Percentiles rank a stretch among this genome's conserved stretches.
These are phyloP conservation scores for Trichoderma hamatum DNA, from an alignment of 2,329 filamentous ascomycete genomes.

Conservation along the genomic window DNA sequence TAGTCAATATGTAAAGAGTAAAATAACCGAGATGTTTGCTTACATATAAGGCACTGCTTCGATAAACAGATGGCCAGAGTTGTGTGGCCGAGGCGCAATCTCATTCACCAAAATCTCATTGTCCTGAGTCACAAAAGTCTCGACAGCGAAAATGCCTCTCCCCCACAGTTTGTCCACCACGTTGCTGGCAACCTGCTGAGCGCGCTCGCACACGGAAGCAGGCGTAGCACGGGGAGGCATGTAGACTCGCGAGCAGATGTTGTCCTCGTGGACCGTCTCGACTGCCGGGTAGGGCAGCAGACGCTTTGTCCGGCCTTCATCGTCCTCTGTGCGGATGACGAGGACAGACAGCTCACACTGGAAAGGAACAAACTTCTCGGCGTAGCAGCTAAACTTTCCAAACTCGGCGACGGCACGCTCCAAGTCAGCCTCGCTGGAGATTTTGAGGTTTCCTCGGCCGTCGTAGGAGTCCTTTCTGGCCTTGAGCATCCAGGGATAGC, in stretches of 20 bases:
- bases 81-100: conserved; percentile 80
- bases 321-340: conserved; percentile 85
- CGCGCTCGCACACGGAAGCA: conserved; percentile 61
- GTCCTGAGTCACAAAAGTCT: conserved; percentile 86
- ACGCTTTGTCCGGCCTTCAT: conserved; percentile 50
- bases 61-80: conserved; percentile 94
- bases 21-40: background rate
- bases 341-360: conserved; percentile 88
- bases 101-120: conserved; percentile 74
- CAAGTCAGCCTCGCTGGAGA: conserved; percentile 50
- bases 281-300: conserved; percentile 81
- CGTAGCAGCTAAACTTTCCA: conserved; percentile 74
- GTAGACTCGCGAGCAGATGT: conserved; percentile 91
- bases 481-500: conserved; percentile 91
- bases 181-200: conserved; percentile 75
- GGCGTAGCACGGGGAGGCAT: conserved; percentile 76
- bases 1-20: background rate
- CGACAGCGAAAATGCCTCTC: conserved; percentile 92
- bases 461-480: conserved; percentile 89
- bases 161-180: conserved; percentile 82
- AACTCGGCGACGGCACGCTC: conserved; percentile 70
- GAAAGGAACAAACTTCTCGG: conserved; percentile 88
- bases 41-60: conserved; percentile 77
- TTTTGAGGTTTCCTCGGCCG: conserved; percentile 70
- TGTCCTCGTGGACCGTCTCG: conserved; percentile 94